phyloP scores from a whole-genome alignment of 2,329 filamentous ascomycete genomes.

The Penicillium freii region DNA sequence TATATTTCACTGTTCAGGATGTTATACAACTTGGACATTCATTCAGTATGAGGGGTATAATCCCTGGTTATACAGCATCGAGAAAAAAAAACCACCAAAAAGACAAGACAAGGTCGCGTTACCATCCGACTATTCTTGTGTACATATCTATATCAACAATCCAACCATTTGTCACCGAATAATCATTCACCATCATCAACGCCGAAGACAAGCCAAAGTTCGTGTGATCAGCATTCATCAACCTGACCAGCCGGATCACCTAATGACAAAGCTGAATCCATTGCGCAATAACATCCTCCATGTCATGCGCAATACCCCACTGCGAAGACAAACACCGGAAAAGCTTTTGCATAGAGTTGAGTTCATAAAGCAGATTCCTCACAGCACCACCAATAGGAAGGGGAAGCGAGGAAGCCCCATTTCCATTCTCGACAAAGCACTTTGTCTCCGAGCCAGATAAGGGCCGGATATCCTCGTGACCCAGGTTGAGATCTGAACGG shows the following conservation, averaged over 20 bases:
- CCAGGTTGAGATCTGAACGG: constrained; percentile 30
- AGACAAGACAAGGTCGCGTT: too few relatives aligned
- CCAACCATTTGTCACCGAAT: too few relatives aligned
- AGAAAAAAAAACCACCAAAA: too few relatives aligned
- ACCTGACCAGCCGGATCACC: neutral
- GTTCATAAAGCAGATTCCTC: constrained; percentile 47
- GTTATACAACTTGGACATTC: neutral
- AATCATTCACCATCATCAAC: too few relatives aligned
- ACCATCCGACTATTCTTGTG: too few relatives aligned
- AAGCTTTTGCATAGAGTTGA: constrained; percentile 49
- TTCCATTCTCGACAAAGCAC: constrained; percentile 34
- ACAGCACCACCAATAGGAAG: constrained; percentile 25
- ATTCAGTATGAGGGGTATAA: too few relatives aligned
- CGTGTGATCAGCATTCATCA: too few relatives aligned
- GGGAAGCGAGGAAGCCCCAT: constrained; percentile 24
- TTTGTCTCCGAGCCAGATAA: constrained; percentile 37
- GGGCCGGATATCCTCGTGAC: constrained; percentile 24
- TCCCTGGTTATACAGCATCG: too few relatives aligned
- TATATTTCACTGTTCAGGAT: too few relatives aligned
- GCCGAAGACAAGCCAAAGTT: too few relatives aligned
- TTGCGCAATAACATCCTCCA: constrained; percentile 45
- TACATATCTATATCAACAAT: too few relatives aligned
- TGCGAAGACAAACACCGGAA: constrained; percentile 46
- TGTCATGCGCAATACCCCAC: constrained; percentile 49
- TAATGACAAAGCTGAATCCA: constrained; percentile 48